phyloP scores from a whole-genome alignment of 495 filamentous ascomycete genomes.

The Penicillium bovifimosum region DNA sequence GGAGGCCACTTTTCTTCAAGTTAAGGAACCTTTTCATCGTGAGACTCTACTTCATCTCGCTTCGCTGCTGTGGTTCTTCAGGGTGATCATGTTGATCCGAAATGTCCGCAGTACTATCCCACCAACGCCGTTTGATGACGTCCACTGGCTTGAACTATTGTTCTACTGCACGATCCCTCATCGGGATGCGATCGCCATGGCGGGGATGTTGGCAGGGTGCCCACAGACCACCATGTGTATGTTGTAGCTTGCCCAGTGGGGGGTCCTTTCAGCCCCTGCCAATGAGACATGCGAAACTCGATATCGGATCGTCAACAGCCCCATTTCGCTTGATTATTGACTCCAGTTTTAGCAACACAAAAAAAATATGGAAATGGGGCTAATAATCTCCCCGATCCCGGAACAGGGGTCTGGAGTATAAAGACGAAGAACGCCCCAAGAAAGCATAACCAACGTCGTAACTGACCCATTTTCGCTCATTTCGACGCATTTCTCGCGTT shows the following conservation, averaged over 20 bases:
- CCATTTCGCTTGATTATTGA: background rate
- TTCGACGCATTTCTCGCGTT: background rate
- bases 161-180: too few relatives aligned
- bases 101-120: background rate
- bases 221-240: background rate
- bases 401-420: background rate
- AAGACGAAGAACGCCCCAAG: background rate
- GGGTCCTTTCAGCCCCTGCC: background rate
- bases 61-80: background rate
- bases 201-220: background rate
- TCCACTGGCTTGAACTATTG: background rate
- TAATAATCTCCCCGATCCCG: background rate
- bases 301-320: background rate
- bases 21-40: background rate
- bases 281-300: background rate
- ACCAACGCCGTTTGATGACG: background rate
- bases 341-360: background rate
- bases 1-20: background rate
- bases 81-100: background rate
- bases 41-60: background rate
- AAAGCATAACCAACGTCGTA: background rate
- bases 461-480: background rate
- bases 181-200: background rate
- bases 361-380: background rate
- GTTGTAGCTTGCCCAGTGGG: background rate